These are phyloP conservation scores for Blumeria hordei DNA, from an alignment of 2,329 filamentous ascomycete genomes.

Conservation along the genomic window DNA sequence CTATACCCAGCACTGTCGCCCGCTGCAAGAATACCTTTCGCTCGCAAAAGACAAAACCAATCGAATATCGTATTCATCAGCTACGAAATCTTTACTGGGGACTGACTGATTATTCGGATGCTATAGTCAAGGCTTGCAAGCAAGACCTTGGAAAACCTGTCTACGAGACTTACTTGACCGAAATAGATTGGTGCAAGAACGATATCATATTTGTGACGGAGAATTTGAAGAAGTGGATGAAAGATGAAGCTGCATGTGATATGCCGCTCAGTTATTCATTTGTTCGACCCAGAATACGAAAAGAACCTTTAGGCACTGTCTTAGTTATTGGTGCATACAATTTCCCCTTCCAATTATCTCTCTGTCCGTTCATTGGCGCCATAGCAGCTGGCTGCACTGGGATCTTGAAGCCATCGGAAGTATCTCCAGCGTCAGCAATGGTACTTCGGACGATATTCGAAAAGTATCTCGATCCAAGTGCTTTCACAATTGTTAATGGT, in stretches of 20 bases:
- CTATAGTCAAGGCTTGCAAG: conserved; percentile 50
- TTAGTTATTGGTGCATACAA: conserved; percentile 88
- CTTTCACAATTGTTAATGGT: conserved; percentile 62
- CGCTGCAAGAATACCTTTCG: conserved; percentile 44
- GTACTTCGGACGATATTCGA: conserved; percentile 59
- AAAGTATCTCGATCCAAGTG: conserved; percentile 48
- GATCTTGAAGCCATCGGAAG: conserved; percentile 77
- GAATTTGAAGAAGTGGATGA: conserved; percentile 58
- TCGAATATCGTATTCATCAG: conserved; percentile 65
- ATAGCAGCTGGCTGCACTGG: conserved; percentile 83
- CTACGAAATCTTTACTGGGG: conserved; percentile 92
- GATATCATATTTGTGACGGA: conserved; percentile 60
- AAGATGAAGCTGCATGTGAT: conserved; percentile 53
- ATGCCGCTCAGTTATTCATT: conserved; percentile 43
- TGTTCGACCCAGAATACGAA: conserved; percentile 52
- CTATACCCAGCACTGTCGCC: conserved; percentile 36
- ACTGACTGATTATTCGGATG: conserved; percentile 50
- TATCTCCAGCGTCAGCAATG: conserved; percentile 49
- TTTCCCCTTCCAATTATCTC: conserved; percentile 62
- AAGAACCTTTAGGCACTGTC: conserved; percentile 66
- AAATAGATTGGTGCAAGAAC: conserved; percentile 56
- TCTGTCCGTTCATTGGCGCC: conserved; percentile 64
- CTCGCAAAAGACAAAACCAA: conserved; percentile 55
- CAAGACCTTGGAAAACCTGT: conserved; percentile 56
- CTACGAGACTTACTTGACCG: conserved; percentile 50